phyloP scores from a whole-genome alignment of 768 basidiomycete species.

The Pholiota conissans region DNA sequence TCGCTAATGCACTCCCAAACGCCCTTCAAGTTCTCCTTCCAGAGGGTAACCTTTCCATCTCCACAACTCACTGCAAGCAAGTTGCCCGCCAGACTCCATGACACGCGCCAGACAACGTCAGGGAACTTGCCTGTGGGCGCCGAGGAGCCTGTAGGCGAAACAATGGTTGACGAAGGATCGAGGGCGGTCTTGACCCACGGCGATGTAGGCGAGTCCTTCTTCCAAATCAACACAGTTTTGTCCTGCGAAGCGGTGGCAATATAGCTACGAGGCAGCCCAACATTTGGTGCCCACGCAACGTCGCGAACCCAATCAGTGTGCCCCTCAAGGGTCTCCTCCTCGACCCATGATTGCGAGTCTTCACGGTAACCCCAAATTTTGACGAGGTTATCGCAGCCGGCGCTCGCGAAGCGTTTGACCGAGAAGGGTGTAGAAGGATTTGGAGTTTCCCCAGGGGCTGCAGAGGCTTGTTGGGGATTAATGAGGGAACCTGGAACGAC shows the following conservation, averaged over 20 bases:
- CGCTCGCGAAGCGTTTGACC: conserved; percentile 92
- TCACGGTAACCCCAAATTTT: conserved; percentile 93
- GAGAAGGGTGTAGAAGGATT: conserved; percentile 43
- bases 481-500: conserved; percentile 84
- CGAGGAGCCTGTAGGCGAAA: conserved; percentile 41
- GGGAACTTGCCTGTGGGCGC: conserved; percentile 81
- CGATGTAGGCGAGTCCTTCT: conserved; percentile 72
- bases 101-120: conserved; percentile 98
- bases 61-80: conserved; percentile 95
- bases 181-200: conserved; percentile 82
- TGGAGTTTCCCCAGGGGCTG: conserved; percentile 46
- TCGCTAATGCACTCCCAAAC: conserved; percentile 97
- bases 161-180: conserved; percentile 62
- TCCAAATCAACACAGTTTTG: conserved; percentile 90
- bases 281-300: conserved; percentile 98
- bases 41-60: conserved; percentile 95
- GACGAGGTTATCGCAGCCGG: conserved; percentile 95
- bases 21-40: conserved; percentile 98
- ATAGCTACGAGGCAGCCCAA: conserved; percentile 91
- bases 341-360: conserved; percentile 84
- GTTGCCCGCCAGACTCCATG: conserved; percentile 96
- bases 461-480: conserved; percentile 55
- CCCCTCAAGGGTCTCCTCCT: conserved; percentile 88
- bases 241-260: conserved; percentile 97
- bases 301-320: conserved; percentile 98